A percentile compares a stretch with the other conserved stretches of the same genome.
Conservation (phyloP, 345 rosid species). For the Syzygium oleosum region DNA sequence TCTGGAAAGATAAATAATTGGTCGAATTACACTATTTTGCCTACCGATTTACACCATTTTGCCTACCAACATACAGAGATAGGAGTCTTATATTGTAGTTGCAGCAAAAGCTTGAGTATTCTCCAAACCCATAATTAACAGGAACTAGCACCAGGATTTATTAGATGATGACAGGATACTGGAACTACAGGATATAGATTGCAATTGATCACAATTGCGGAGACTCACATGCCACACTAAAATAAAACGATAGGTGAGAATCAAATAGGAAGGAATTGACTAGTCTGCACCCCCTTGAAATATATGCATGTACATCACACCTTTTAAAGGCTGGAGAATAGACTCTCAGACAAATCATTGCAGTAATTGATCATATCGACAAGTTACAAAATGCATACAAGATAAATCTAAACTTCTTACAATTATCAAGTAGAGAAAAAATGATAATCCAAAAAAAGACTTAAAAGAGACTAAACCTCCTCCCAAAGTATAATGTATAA, state of each 20-base stretch:
- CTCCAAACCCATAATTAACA: neutral
- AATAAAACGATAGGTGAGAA: neutral
- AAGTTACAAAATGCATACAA: neutral
- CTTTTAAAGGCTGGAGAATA: neutral
- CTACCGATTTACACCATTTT: neutral
- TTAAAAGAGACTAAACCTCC: neutral
- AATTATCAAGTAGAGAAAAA: neutral
- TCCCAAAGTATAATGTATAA: neutral
- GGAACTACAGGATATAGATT: neutral
- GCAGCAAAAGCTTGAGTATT: neutral
- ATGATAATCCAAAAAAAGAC: neutral
- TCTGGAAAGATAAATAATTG: neutral
- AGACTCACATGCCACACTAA: neutral
- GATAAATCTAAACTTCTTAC: neutral
- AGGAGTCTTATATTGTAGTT: neutral
- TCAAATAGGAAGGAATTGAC: neutral
- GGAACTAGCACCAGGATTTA: neutral
- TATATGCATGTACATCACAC: neutral
- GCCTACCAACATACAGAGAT: neutral
- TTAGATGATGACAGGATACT: neutral
- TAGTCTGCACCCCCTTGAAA: too few species aligned
- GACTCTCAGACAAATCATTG: neutral
- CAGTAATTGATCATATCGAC: neutral
- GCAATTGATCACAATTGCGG: neutral
- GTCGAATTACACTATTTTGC: neutral